Evolutionary conservation across 2,329 filamentous ascomycete species (phyloP).

Genomic region (Epicoccum nigrum): DNA sequence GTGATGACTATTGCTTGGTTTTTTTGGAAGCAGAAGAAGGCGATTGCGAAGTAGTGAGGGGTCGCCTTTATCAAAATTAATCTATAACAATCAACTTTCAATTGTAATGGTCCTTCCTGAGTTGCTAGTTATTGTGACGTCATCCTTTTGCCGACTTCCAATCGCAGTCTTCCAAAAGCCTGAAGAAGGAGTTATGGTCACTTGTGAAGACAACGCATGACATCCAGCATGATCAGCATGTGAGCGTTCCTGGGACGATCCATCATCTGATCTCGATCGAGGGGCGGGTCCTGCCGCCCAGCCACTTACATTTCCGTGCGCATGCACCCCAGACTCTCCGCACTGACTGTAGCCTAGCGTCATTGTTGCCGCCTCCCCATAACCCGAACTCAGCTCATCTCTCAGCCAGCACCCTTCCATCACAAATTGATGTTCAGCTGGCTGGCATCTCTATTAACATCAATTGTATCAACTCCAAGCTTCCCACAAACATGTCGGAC

Average conservation of each 20-base stretch:
- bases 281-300: slow-evolving; percentile 9
- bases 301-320: slow-evolving; percentile 27
- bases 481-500: slow-evolving; percentile 22
- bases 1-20: slow-evolving; percentile 13
- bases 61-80: background rate
- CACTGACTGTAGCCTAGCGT: slow-evolving; percentile 21
- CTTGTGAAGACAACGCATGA: background rate
- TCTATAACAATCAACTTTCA: no score
- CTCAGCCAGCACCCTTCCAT: slow-evolving; percentile 14
- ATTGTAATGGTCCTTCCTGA: no score
- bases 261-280: slow-evolving; percentile 4
- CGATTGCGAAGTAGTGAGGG: background rate
- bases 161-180: background rate
- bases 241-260: background rate
- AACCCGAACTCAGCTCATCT: slow-evolving; percentile 3
- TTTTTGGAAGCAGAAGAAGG: slow-evolving; percentile 15
- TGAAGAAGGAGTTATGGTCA: background rate
- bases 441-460: slow-evolving; percentile 23
- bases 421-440: slow-evolving; percentile 29
- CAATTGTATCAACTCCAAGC: background rate
- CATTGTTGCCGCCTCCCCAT: slow-evolving; percentile 19
- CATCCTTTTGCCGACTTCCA: background rate
- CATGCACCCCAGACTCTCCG: slow-evolving; percentile 32
- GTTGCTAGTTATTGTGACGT: no score
- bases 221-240: background rate